phyloP scores from a whole-genome alignment of 2,329 filamentous ascomycete species.

The Colletotrichum brevisporum region DNA sequence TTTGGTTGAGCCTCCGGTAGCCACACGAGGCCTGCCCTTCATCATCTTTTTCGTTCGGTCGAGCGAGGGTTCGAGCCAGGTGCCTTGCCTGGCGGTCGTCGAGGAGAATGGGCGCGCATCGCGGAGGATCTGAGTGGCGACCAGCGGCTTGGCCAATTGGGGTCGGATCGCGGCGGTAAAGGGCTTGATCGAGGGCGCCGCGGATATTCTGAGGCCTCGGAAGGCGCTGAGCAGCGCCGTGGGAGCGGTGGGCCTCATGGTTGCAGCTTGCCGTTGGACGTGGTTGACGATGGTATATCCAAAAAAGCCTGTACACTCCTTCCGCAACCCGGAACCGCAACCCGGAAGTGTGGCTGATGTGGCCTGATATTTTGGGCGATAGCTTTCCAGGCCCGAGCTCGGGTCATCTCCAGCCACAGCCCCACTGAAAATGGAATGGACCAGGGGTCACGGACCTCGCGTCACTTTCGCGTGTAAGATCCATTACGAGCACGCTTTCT shows the following conservation, averaged over 20 bases:
- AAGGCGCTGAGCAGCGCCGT: conserved; percentile 66
- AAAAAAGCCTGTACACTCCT: conserved; percentile 48
- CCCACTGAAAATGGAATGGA: conserved; percentile 21
- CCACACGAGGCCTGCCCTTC: conserved; percentile 89
- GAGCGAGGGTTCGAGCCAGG: conserved; percentile 86
- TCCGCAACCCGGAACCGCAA: neutral
- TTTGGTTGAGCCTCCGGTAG: conserved; percentile 90
- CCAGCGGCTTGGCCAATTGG: conserved; percentile 46
- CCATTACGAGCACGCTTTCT: conserved; percentile 32
- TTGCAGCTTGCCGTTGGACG: conserved; percentile 47
- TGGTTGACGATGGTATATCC: conserved; percentile 46
- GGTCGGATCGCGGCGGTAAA: conserved; percentile 50
- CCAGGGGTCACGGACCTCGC: conserved; percentile 57
- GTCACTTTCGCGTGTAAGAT: conserved; percentile 58
- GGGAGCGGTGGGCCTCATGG: conserved; percentile 62
- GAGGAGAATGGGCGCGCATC: conserved; percentile 80
- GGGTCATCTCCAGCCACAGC: conserved; percentile 42
- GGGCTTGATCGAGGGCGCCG: conserved; percentile 56
- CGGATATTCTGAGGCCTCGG: conserved; percentile 62
- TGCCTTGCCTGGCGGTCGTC: conserved; percentile 70
- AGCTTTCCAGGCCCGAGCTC: conserved; percentile 41
- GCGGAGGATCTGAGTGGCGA: conserved; percentile 54
- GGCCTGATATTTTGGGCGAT: conserved; percentile 44
- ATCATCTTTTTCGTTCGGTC: conserved; percentile 88
- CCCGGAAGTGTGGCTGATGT: conserved; percentile 35